Evolutionary conservation across 2,329 filamentous ascomycete species (phyloP).

Genomic region (Trichoderma cornu-damae): DNA sequence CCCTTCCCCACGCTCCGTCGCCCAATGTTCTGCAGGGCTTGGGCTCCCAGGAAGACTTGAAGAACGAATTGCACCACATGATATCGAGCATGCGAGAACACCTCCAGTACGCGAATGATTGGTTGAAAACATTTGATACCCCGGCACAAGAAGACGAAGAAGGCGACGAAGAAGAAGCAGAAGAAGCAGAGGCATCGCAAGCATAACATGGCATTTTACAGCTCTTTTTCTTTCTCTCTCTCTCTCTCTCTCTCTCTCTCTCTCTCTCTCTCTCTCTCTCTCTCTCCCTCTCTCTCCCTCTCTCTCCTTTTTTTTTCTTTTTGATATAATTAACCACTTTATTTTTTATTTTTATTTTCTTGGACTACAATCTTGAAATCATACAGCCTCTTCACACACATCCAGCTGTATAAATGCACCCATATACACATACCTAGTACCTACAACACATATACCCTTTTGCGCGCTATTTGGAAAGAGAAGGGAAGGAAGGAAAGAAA

Average conservation of each 20-base stretch:
- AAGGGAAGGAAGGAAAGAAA: neutral
- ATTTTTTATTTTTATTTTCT: neutral
- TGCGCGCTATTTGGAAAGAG: neutral
- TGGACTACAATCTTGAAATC: too few relatives aligned
- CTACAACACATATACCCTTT: neutral
- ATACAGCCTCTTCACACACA: neutral
- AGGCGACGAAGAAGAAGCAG: neutral
- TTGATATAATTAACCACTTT: neutral
- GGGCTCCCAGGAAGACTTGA: conserved; percentile 14
- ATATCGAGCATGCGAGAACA: conserved; percentile 19
- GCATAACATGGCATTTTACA: conserved; percentile 4
- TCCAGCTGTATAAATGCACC: too few relatives aligned
- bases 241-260: too few relatives aligned
- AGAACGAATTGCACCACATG: conserved; percentile 13
- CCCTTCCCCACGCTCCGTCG: conserved; percentile 11
- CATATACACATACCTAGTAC: neutral
- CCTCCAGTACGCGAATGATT: conserved; percentile 18
- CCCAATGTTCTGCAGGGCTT: conserved; percentile 11
- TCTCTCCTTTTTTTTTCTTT: neutral
- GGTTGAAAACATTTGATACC: conserved; percentile 12
- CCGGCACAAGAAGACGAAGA: neutral
- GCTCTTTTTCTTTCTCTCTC: neutral
- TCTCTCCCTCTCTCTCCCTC: too few relatives aligned
- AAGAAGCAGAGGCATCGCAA: neutral
- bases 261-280: too few relatives aligned